Evolutionary conservation across 225 moss, liverwort and hornwort genomes (phyloP), one percentile per base, ranked within the genome.

Genomic region (Bryum argenteum): DNA sequence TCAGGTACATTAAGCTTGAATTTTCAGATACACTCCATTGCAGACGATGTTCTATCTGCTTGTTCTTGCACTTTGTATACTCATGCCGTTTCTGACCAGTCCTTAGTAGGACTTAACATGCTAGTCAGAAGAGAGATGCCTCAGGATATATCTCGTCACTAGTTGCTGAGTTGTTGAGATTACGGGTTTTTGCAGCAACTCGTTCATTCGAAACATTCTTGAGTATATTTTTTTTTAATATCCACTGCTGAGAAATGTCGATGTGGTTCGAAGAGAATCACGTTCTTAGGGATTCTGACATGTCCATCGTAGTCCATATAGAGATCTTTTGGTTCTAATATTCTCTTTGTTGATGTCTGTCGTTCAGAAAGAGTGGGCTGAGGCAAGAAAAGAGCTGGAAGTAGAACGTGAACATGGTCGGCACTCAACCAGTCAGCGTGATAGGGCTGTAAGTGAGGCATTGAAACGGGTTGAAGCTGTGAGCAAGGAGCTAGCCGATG

Each of bases 301-400:
- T 64, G 50, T 69, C 24, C 11, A 41, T 63, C 28, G 20, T 38
- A 47, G 54, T 54, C 44, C 18, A 64, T 64, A 15, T 43, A 44
- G 28, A 73, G 8, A 55, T 67, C 21, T 48, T 67, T 62, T 0
- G 26, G 3, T 18, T 18, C 55, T 78, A 22, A 67, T 45, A 66
- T 47, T 23, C 40, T 48, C 22, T 6, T 37, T 62, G 61, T 55
- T 54, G 40, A 61, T 54, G 41, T 69, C 23, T 43, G n/a, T 63
- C 47, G 54, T 65, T 20, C 85, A 95, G 91, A 97, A 79, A 81
- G 97, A 97, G 54, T 97, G 97, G 94, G 90, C 83, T 53, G 94
- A 94, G 56, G 66, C 89, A 63, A 92, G 81, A 75, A 89, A 83
- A 54, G 97, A 97, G 61, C 83, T 97, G 68, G 97, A 97, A 83